phyloP scores from a whole-genome alignment of 306 rosid genomes.

The Dalbergia cultrata region DNA sequence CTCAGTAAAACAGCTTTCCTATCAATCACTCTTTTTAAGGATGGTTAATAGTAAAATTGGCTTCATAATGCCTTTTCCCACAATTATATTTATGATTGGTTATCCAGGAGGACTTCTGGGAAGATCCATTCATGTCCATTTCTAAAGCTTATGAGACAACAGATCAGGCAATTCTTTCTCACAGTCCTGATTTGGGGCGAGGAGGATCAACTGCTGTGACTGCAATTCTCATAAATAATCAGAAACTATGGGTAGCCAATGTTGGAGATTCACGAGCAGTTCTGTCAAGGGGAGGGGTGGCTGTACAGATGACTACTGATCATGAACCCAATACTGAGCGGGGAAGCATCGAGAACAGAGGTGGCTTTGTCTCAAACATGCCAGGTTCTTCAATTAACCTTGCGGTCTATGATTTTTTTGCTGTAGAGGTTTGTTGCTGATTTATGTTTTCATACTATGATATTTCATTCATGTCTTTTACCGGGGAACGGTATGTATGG shows the following conservation, averaged over 20 bases:
- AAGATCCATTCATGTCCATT: constrained; percentile 67
- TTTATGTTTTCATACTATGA: constrained; percentile 20
- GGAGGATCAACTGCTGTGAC: constrained; percentile 89
- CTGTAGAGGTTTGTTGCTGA: constrained; percentile 34
- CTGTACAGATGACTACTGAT: constrained; percentile 75
- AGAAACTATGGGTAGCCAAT: constrained; percentile 76
- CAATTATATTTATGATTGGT: constrained; percentile 31
- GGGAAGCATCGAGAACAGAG: constrained; percentile 78
- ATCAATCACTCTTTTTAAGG: constrained; percentile 3
- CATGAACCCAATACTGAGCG: constrained; percentile 90
- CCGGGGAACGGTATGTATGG: too few relatives aligned
- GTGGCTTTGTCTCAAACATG: constrained; percentile 95
- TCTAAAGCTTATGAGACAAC: constrained; percentile 68
- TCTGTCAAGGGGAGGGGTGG: constrained; percentile 68
- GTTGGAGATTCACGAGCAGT: constrained; percentile 89
- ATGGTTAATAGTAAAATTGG: neutral
- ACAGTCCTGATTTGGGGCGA: constrained; percentile 79
- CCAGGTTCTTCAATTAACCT: constrained; percentile 72
- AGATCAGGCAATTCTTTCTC: constrained; percentile 78
- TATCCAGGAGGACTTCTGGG: constrained; percentile 72
- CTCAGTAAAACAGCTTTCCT: constrained; percentile 18
- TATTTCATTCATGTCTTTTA: neutral
- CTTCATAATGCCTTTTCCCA: neutral
- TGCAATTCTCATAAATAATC: constrained; percentile 72
- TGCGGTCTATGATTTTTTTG: constrained; percentile 32